Evolutionary conservation across 2,329 filamentous ascomycete species (phyloP), one percentile per base, ranked within the genome.

Genomic region (Trichoderma polysporum): DNA sequence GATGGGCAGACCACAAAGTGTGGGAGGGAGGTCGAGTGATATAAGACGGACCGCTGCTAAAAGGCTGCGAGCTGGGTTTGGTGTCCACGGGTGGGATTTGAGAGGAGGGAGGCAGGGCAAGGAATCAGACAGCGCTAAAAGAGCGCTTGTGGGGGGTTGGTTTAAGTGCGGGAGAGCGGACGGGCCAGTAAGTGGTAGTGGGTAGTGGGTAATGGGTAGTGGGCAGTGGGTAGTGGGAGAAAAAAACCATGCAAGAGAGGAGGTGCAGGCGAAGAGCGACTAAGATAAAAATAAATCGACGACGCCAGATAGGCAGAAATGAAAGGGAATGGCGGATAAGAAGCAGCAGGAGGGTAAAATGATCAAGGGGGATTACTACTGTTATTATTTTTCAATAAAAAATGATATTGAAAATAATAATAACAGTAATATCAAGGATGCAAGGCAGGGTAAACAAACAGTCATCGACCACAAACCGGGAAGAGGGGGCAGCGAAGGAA

Each of bases 11-110:
- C 47, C 31, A 25, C 59, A 62, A 15, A 58, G 54, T 33, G 63
- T 35, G 53, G 41, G 56, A n/a, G 66, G 31, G 49, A 53, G 56
- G 33, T 33, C 50, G 57, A 62, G 57, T 52, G 57, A 67, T 67
- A 60, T 63, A 50, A 49, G 58, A 62, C 19, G 64, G 29, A 25
- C 41, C 33, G 64, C 41, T 50, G 57, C 53, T 25, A 52, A 41
- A 50, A 27, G 49, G 37, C 31, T 52, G 25, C 35, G 33, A 45
- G 49, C 41, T 63, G 49, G 35, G 49, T 53, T 63, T 54, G 49
- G 60, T 54, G 60, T n/a, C n/a, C n/a, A n/a, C n/a, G n/a, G n/a
- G n/a, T 33, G 60, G 50, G 37, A 39, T 12, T 39, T 25, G 49
- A 22, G 22, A 50, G 27, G 52, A 39, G n/a, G 45, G 39, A 56